Conservation (phyloP, 495 filamentous ascomycete species). For the Podospora fimiseda region DNA sequence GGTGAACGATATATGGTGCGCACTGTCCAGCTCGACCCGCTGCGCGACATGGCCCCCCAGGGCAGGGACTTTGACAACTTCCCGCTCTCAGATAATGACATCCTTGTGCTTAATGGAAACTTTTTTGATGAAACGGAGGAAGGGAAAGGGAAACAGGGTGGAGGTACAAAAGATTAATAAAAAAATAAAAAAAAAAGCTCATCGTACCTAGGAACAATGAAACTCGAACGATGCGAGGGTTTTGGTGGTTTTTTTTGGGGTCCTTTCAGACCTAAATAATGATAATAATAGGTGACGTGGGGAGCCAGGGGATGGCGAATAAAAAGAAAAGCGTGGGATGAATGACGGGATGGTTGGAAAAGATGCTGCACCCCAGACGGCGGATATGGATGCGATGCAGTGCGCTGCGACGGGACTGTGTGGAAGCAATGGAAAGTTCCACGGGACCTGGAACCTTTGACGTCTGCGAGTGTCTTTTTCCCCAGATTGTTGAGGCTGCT, state of each 20-base stretch:
- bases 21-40: conserved; percentile 6
- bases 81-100: background rate
- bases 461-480: conserved; percentile 7
- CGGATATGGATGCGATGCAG: conserved; percentile 2
- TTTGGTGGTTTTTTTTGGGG: background rate
- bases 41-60: background rate
- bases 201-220: background rate
- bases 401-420: background rate
- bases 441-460: conserved; percentile 15
- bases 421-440: conserved; percentile 11
- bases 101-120: background rate
- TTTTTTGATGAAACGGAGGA: background rate
- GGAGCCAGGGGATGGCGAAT: too few species aligned
- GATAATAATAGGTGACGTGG: background rate
- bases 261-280: background rate
- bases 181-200: too few species aligned
- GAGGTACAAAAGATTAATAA: too few species aligned
- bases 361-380: background rate
- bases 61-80: background rate
- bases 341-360: background rate
- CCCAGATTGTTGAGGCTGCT: conserved; percentile 8
- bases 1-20: conserved; percentile 10
- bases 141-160: background rate
- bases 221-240: background rate
- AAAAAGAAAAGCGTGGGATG: background rate